phyloP scores from a whole-genome alignment of 2,329 filamentous ascomycete genomes.

The Aspergillus uvarum region DNA sequence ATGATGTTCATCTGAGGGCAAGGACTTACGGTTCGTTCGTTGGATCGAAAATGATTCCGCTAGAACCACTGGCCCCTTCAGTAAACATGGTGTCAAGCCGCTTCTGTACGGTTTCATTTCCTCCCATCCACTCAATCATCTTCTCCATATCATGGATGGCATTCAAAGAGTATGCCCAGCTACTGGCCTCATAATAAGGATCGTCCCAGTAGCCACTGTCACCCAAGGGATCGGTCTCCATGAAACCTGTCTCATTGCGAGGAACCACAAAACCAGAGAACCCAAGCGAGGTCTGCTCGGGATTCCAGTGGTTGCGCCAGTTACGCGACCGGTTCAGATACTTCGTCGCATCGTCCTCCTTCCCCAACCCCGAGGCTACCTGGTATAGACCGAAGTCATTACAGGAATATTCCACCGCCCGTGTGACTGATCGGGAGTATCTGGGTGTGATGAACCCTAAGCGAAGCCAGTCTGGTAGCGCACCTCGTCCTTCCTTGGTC shows the following conservation, averaged over 20 bases:
- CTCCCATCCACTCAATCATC: slow-evolving; percentile 58
- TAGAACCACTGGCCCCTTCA: slow-evolving; percentile 30
- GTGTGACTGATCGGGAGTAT: slow-evolving; percentile 61
- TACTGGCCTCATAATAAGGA: slow-evolving; percentile 60
- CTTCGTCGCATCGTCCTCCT: slow-evolving; percentile 51
- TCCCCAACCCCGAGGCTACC: slow-evolving; percentile 60
- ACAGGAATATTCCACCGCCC: slow-evolving; percentile 66
- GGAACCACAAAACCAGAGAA: slow-evolving; percentile 69
- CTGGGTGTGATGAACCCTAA: slow-evolving; percentile 65
- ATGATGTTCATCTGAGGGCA: neutral
- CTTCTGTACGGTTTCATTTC: slow-evolving; percentile 35
- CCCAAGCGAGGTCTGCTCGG: slow-evolving; percentile 55
- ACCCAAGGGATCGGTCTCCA: slow-evolving; percentile 50
- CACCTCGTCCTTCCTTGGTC: slow-evolving; percentile 67
- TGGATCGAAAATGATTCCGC: slow-evolving; percentile 62
- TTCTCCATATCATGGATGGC: slow-evolving; percentile 64
- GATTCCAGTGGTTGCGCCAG: slow-evolving; percentile 73
- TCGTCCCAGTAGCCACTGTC: slow-evolving; percentile 67
- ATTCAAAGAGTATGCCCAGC: slow-evolving; percentile 68
- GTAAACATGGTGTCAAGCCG: slow-evolving; percentile 62
- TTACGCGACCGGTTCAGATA: slow-evolving; percentile 65
- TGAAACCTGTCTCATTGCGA: slow-evolving; percentile 50
- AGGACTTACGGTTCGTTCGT: slow-evolving; percentile 62
- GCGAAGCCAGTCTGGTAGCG: slow-evolving; percentile 66
- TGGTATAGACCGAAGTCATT: slow-evolving; percentile 70